phyloP scores from a whole-genome alignment of 148 eudicot genomes.

The Rhododendron kiyosumense region DNA sequence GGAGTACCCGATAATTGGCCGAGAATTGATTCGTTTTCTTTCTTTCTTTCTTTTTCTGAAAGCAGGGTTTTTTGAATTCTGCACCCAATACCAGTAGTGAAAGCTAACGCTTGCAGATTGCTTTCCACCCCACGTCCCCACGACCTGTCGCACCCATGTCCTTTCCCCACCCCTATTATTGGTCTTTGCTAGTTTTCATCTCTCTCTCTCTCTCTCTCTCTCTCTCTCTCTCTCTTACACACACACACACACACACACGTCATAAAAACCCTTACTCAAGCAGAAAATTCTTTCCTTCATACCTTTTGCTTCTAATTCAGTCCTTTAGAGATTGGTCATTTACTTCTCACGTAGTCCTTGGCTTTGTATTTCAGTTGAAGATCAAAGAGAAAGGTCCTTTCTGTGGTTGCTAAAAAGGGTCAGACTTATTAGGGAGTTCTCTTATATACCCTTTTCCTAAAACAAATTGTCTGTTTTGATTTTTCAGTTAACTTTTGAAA shows the following conservation, averaged over 20 bases:
- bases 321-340: neutral
- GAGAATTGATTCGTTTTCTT: neutral
- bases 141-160: neutral
- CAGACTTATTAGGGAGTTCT: neutral
- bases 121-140: neutral
- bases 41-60: neutral
- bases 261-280: neutral
- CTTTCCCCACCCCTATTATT: neutral
- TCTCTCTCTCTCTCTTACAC: neutral
- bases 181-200: neutral
- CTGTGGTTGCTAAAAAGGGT: neutral
- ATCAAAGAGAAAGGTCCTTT: neutral
- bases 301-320: neutral
- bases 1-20: neutral
- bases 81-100: neutral
- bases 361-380: neutral
- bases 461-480: neutral
- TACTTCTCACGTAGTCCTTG: neutral
- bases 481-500: neutral
- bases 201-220: neutral
- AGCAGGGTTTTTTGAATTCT: neutral
- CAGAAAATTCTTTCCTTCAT: neutral
- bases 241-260: neutral
- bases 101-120: neutral
- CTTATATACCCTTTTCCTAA: neutral